Conservation (phyloP, 2,329 filamentous ascomycete species). For the Apiospora phragmitis region DNA sequence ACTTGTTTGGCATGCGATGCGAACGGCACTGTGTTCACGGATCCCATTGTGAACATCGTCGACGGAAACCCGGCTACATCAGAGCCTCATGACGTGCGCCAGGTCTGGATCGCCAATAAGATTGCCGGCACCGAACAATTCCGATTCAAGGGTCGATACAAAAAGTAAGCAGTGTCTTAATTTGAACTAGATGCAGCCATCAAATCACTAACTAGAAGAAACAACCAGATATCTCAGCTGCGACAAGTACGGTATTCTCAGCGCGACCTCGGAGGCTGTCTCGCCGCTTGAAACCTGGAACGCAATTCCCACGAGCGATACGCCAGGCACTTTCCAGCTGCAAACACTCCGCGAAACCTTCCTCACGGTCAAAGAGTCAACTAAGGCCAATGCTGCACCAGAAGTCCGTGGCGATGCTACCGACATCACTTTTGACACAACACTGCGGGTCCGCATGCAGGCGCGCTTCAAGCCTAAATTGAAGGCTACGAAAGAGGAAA, state of each 20-base stretch:
- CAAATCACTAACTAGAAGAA: neutral
- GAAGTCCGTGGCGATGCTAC: constrained; percentile 79
- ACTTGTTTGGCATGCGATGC: constrained; percentile 83
- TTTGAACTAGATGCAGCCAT: neutral
- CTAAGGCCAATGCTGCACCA: constrained; percentile 49
- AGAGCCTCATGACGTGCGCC: constrained; percentile 92
- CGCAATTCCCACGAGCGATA: constrained; percentile 63
- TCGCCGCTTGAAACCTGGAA: constrained; percentile 81
- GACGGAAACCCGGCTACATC: constrained; percentile 80
- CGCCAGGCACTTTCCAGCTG: constrained; percentile 71
- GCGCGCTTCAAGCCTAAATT: constrained; percentile 86
- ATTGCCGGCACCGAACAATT: constrained; percentile 80
- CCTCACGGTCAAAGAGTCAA: constrained; percentile 60
- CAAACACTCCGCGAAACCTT: constrained; percentile 74
- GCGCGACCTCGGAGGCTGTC: constrained; percentile 78
- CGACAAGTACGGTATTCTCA: constrained; percentile 78
- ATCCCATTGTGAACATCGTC: constrained; percentile 82
- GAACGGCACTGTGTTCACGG: constrained; percentile 81
- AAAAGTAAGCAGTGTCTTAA: constrained; percentile 55
- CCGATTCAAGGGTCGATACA: constrained; percentile 88
- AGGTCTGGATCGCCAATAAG: constrained; percentile 90
- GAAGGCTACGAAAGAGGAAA: constrained; percentile 79
- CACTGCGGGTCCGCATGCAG: constrained; percentile 86
- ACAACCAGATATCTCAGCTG: constrained; percentile 73
- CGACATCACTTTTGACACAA: constrained; percentile 66